A percentile compares a stretch with the other conserved stretches of the same genome.
These are phyloP conservation scores for Bacterosira constricta DNA, from an alignment of 108 stramenopile genomes.

Conservation along the genomic window DNA sequence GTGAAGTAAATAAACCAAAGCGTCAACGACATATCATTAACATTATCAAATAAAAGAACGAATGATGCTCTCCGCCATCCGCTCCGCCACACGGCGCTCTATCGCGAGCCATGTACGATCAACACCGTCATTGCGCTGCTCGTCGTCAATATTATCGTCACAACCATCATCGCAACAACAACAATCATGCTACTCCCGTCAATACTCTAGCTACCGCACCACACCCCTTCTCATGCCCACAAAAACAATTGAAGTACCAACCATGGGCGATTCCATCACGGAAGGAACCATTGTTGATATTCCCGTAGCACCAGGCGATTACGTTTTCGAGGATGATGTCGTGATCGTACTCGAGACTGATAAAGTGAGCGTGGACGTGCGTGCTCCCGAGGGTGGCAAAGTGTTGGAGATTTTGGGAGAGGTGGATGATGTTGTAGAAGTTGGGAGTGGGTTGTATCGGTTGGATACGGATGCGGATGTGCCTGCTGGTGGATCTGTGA, in stretches of 20 bases:
- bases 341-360: slow-evolving; percentile 96
- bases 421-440: slow-evolving; percentile 95
- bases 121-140: background rate
- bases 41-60: too few relatives aligned
- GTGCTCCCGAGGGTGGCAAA: slow-evolving; percentile 85
- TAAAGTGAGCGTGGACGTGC: slow-evolving; percentile 93
- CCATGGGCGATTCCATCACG: slow-evolving; percentile 97
- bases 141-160: background rate
- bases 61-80: slow-evolving; percentile 13
- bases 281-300: slow-evolving; percentile 97
- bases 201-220: background rate
- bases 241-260: slow-evolving; percentile 83
- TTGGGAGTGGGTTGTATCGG: slow-evolving; percentile 89
- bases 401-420: slow-evolving; percentile 91
- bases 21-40: too few relatives aligned
- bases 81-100: slow-evolving; percentile 1
- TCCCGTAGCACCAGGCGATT: slow-evolving; percentile 85
- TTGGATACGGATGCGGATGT: slow-evolving; percentile 86
- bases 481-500: slow-evolving; percentile 39
- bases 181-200: background rate
- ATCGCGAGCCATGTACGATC: background rate
- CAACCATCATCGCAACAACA: background rate
- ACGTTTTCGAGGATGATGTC: slow-evolving; percentile 80
- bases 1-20: too few relatives aligned
- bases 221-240: slow-evolving; percentile 53